Evolutionary conservation across 768 basidiomycete species (phyloP).

Genomic region (Pholiota conissans): DNA sequence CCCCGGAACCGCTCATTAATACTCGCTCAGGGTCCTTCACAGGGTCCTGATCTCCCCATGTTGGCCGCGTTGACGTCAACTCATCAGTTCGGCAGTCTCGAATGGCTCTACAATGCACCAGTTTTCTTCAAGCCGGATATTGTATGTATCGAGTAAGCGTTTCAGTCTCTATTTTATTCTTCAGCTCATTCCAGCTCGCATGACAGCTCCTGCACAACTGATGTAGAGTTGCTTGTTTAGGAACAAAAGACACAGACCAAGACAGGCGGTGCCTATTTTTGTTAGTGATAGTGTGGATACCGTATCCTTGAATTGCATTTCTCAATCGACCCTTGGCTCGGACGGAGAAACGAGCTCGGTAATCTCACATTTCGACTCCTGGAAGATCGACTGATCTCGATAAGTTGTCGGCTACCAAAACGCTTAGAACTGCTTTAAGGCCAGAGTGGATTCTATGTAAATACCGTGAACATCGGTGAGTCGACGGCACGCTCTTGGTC

Average conservation of each 20-base stretch:
- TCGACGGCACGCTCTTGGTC: not conserved
- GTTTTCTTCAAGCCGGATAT: not conserved
- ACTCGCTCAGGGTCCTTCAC: constrained; percentile 17
- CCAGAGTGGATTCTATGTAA: not conserved
- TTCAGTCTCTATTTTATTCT: not conserved
- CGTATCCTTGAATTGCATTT: not conserved
- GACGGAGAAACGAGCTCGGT: constrained; percentile 3
- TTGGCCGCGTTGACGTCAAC: constrained; percentile 11
- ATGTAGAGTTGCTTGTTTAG: not conserved
- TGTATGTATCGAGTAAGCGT: not conserved
- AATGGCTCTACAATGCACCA: not conserved
- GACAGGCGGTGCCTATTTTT: not conserved
- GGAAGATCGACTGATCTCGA: constrained; percentile 6
- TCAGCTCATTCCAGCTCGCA: not conserved
- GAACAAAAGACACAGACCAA: constrained; percentile 3
- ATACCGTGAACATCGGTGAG: constrained; percentile 8
- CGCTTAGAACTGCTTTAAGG: not conserved
- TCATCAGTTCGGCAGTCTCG: constrained; percentile 3
- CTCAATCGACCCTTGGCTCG: not conserved
- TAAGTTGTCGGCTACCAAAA: constrained; percentile 4
- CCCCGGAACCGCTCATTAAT: constrained; percentile 18
- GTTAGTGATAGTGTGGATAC: not conserved
- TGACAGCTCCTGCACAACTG: not conserved
- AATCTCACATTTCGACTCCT: not conserved
- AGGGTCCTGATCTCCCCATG: constrained; percentile 11